These are phyloP conservation scores for Suhomyces bolitotheri DNA, from an alignment of 1,139 yeast genomes.

Conservation along the genomic window DNA sequence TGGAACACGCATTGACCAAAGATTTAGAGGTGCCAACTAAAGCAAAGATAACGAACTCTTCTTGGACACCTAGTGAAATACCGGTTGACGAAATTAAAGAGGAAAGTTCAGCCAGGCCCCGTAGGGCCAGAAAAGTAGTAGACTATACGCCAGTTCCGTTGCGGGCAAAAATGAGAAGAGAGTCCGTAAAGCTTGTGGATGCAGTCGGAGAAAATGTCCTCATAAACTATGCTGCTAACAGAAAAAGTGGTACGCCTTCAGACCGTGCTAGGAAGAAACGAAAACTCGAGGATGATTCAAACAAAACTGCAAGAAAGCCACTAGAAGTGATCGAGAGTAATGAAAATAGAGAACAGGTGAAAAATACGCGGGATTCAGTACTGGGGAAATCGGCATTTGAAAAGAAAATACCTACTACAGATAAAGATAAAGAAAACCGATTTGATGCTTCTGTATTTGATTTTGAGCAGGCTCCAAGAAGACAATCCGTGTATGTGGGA, in stretches of 20 bases:
- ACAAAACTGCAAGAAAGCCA: conserved; percentile 4
- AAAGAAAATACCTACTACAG: not conserved
- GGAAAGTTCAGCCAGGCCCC: conserved; percentile 10
- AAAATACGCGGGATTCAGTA: not conserved
- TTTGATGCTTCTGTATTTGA: conserved; percentile 31
- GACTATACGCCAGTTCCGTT: conserved; percentile 71
- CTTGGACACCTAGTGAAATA: not conserved
- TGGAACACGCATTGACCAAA: not conserved
- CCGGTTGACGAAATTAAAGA: conserved; percentile 29
- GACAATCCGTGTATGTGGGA: conserved; percentile 14
- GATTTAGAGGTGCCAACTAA: not conserved
- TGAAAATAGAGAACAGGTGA: not conserved
- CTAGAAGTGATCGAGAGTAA: not conserved
- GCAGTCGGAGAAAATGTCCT: conserved; percentile 44
- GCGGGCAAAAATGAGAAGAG: conserved; percentile 69
- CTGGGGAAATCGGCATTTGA: not conserved
- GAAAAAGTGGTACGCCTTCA: not conserved
- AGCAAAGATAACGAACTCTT: not conserved
- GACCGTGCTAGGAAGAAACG: not conserved
- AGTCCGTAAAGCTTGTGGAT: conserved; percentile 58
- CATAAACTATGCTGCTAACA: conserved; percentile 48
- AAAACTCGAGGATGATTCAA: not conserved
- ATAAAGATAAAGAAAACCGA: conserved; percentile 6
- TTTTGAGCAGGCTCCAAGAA: conserved; percentile 24
- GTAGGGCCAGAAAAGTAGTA: conserved; percentile 51